These are phyloP conservation scores for Trichoderma sp. DNA, from an alignment of 2,329 filamentous ascomycete genomes.

Conservation along the genomic window DNA sequence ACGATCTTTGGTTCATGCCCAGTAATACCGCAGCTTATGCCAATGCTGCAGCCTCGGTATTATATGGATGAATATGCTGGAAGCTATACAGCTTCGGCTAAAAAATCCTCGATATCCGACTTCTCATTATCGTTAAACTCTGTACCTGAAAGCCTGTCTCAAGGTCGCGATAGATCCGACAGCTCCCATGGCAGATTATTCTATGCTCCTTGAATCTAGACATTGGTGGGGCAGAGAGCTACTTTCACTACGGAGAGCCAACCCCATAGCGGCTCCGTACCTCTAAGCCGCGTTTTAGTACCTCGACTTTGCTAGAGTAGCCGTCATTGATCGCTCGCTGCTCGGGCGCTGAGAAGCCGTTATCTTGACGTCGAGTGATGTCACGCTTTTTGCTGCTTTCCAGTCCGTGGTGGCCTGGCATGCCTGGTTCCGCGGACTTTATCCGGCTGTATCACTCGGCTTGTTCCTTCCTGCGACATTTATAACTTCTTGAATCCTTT, in stretches of 20 bases:
- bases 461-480: constrained; percentile 11
- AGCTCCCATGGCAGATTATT: background rate
- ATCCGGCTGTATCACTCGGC: background rate
- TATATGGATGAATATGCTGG: background rate
- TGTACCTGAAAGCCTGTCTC: background rate
- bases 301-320: background rate
- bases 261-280: background rate
- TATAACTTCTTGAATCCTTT: background rate
- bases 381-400: background rate
- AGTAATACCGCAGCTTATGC: background rate
- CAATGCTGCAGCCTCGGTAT: background rate
- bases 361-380: constrained; percentile 17
- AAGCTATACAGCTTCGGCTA: background rate
- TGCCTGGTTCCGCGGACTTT: background rate
- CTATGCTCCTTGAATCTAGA: background rate
- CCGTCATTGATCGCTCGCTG: background rate
- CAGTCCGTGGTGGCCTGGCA: background rate
- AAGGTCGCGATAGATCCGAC: background rate
- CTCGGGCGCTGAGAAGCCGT: background rate
- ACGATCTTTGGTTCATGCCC: background rate
- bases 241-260: background rate
- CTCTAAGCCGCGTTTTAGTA: background rate
- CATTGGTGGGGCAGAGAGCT: constrained; percentile 13
- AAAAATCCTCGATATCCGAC: background rate
- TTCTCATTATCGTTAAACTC: background rate